Evolutionary conservation across 306 rosid species (phyloP).

Genomic region (Corylus heterophylla): DNA sequence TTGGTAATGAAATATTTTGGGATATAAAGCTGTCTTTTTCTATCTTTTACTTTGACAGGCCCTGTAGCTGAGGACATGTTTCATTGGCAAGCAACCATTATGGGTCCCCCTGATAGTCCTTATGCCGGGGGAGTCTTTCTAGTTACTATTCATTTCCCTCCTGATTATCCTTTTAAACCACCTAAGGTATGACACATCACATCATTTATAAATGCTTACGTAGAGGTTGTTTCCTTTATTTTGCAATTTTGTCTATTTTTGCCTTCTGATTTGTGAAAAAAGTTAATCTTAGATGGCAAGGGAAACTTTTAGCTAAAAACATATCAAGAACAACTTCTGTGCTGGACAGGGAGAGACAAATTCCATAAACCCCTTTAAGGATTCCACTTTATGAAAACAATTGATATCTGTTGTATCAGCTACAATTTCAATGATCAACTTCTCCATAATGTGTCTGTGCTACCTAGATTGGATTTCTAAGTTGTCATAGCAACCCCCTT

Average conservation of each 20-base stretch:
- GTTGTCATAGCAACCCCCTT: too few relatives aligned
- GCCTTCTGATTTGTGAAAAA: not conserved
- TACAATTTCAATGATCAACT: not conserved
- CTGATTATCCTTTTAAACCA: slow-evolving; percentile 85
- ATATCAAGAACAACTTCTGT: not conserved
- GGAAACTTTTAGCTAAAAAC: not conserved
- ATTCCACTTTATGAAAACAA: not conserved
- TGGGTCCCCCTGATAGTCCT: slow-evolving; percentile 90
- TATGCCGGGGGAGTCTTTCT: slow-evolving; percentile 82
- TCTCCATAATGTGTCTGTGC: not conserved
- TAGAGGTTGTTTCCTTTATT: not conserved
- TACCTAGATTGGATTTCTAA: not conserved
- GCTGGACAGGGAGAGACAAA: not conserved
- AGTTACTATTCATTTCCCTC: slow-evolving; percentile 86
- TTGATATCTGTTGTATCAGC: not conserved
- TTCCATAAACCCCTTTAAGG: not conserved
- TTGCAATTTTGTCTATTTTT: slow-evolving; percentile 11
- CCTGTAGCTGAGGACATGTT: slow-evolving; percentile 91
- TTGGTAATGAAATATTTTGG: slow-evolving; percentile 3
- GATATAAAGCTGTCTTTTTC: slow-evolving; percentile 6
- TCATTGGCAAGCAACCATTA: slow-evolving; percentile 91
- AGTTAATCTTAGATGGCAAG: not conserved
- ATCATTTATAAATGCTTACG: not conserved
- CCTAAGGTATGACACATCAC: slow-evolving; percentile 58
- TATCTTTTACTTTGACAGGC: slow-evolving; percentile 43